Conservation (phyloP, 1,139 yeast species). For the Schwanniomyces etchellsii region DNA sequence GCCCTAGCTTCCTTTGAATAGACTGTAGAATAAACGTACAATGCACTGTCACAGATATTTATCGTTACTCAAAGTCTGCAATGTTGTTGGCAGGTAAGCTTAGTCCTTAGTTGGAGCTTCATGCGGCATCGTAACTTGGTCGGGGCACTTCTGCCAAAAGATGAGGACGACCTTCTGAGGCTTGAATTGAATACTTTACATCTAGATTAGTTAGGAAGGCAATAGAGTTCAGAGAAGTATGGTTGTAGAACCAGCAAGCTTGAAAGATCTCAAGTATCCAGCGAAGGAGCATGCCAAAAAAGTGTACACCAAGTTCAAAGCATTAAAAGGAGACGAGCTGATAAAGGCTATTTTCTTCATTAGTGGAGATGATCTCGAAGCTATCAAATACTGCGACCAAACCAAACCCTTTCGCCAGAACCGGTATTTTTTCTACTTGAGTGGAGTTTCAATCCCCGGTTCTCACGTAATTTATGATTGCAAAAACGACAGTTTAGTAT, state of each 20-base stretch:
- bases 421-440: slow-evolving; percentile 79
- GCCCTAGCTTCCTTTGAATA: no score
- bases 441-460: slow-evolving; percentile 84
- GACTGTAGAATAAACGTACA: no score
- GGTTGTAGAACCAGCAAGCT: slow-evolving; percentile 8
- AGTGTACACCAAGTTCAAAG: slow-evolving; percentile 41
- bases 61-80: no score
- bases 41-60: no score
- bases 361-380: slow-evolving; percentile 59
- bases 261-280: slow-evolving; percentile 54
- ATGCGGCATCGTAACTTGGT: no score
- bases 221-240: no score
- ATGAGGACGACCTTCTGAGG: no score
- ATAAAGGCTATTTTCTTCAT: slow-evolving; percentile 40
- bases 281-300: slow-evolving; percentile 62
- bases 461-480: slow-evolving; percentile 61
- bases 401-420: slow-evolving; percentile 78
- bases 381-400: slow-evolving; percentile 78
- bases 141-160: no score
- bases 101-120: no score
- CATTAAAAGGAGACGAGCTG: slow-evolving; percentile 7
- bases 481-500: slow-evolving; percentile 48
- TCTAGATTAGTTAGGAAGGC: no score
- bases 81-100: no score
- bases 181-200: no score